A percentile compares a stretch with the other conserved stretches of the same genome.
Evolutionary conservation across 1,284 basidiomycete genomes (phyloP).

Genomic region (Ceratobasidium papillatum): DNA sequence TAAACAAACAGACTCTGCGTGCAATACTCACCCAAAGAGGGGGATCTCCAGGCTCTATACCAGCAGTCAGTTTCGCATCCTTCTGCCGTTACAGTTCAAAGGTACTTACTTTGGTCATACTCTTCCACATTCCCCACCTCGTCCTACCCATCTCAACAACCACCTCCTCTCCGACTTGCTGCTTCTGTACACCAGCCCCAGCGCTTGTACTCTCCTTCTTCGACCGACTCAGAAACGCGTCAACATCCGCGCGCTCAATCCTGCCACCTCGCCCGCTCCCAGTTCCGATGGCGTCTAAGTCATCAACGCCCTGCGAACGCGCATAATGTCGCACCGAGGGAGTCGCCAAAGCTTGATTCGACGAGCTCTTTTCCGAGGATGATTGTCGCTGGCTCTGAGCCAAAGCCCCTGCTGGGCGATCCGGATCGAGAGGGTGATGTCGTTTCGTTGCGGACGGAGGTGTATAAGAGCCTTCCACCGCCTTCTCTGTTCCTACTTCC

Average conservation of each 20-base stretch:
- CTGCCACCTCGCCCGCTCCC: conserved; percentile 81
- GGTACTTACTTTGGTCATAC: conserved; percentile 78
- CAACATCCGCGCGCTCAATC: conserved; percentile 79
- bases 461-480: conserved; percentile 40
- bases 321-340: conserved; percentile 85
- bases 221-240: conserved; percentile 60
- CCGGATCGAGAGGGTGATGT: conserved; percentile 76
- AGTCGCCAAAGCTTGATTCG: conserved; percentile 65
- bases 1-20: no score
- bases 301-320: conserved; percentile 66
- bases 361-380: conserved; percentile 15
- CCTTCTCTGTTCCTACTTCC: conserved; percentile 6
- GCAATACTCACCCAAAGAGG: conserved; percentile 74
- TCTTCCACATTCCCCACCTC: conserved; percentile 85
- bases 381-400: background rate
- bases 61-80: background rate
- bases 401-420: conserved; percentile 47
- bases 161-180: conserved; percentile 55
- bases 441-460: conserved; percentile 47
- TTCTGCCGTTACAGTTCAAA: background rate
- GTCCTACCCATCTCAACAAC: conserved; percentile 80
- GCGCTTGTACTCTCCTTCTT: background rate
- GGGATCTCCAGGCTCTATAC: conserved; percentile 79
- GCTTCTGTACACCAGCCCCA: background rate
- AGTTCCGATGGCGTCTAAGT: conserved; percentile 65